phyloP scores from a whole-genome alignment of 371 early-diverging fungal genomes.

The Nematocida sp. region DNA sequence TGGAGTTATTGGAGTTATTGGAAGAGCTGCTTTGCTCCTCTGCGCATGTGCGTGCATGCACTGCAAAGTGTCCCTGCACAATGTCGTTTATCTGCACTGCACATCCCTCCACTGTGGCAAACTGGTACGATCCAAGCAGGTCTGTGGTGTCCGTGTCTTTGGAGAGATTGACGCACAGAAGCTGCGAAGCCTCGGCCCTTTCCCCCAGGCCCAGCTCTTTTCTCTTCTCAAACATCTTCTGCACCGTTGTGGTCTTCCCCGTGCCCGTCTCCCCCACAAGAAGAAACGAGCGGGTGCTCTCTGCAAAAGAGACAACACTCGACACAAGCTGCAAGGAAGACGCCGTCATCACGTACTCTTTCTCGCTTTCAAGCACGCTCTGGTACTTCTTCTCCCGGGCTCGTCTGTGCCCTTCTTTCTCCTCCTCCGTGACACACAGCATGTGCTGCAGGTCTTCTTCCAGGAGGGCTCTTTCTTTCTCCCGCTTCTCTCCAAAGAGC shows the following conservation, averaged over 20 bases:
- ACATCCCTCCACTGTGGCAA: constrained; percentile 52
- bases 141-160: constrained; percentile 93
- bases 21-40: constrained; percentile 20
- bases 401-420: not conserved
- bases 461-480: not conserved
- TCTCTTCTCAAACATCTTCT: constrained; percentile 74
- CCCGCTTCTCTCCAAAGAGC: constrained; percentile 8
- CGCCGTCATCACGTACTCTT: constrained; percentile 38
- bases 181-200: constrained; percentile 67
- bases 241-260: constrained; percentile 94
- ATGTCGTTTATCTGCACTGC: constrained; percentile 33
- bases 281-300: constrained; percentile 67
- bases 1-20: no score
- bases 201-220: constrained; percentile 64
- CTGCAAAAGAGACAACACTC: not conserved
- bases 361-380: not conserved
- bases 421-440: constrained; percentile 20
- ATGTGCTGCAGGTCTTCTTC: constrained; percentile 9
- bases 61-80: constrained; percentile 45
- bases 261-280: constrained; percentile 97
- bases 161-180: constrained; percentile 76
- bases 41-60: constrained; percentile 10
- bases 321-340: constrained; percentile 13
- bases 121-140: constrained; percentile 71
- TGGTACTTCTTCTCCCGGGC: not conserved